Evolutionary conservation across 2,329 filamentous ascomycete species (phyloP), one percentile per base, ranked within the genome.

Genomic region (Herpotrichia juniperi): DNA sequence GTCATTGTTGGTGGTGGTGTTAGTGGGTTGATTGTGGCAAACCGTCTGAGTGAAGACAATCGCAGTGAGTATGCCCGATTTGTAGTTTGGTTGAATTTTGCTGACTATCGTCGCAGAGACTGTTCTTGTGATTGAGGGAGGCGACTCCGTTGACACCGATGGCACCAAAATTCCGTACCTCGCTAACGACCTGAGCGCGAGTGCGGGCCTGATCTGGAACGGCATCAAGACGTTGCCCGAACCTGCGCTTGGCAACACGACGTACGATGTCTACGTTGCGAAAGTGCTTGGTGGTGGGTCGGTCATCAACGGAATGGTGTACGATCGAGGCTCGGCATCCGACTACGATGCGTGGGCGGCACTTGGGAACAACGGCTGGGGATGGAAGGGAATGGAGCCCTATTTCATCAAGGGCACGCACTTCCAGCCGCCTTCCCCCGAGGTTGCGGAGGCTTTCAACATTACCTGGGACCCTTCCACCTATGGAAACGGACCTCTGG

Each of bases 311-410:
- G 64, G 62, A 16, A 64, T 71, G 61, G 59, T 66, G 44, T 69
- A 68, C 48, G 61, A 68, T 46, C 57, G 70, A 9, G 68, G 60
- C 12, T 58, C 54, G 32, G 53, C 55, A 7, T 59, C 39, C 19
- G 67, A 70, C 44, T 73, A 72, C 47, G 79, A 86, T 66, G 75
- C 75, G 2, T 87, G 83, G 83, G 55, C 40, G 2, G 30, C 52
- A 7, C 39, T 57, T 10, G 24, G 45, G 8, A 78, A 76, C 32
- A 67, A 73, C 17, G 83, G 81, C 1, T 87, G 84, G 84, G 74
- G 75, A 2, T 86, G 81, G 80, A 70, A 81, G 37, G 72, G 72
- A 9, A 51, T 80, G 24, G 48, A 71, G 28, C 71, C 69, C 9
- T 73, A 73, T 54, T 73, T 74, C 52, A 59, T 55, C 53, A 70